Evolutionary conservation across 148 eudicot genomes (phyloP), one percentile per base, ranked within the genome.

Genomic region (Agrostemma githago): DNA sequence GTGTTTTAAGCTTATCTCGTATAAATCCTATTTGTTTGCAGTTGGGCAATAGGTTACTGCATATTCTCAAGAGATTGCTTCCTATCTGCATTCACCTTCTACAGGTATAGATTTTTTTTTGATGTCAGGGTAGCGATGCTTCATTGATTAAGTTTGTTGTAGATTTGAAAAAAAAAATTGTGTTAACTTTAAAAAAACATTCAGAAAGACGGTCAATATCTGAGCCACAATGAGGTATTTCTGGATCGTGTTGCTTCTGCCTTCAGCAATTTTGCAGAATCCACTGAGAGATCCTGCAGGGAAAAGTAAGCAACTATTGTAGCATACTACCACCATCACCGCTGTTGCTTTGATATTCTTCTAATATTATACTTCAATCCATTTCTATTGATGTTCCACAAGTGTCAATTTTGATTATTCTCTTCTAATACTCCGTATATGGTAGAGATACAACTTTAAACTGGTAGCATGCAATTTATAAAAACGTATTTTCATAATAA

Each of bases 141-240:
- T 10, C 15, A 12, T 37, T 17, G 20, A 34, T 62, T 41, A 4
- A 16, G 66, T 67, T 56, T 6, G 48, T 62, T 60, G 8, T 73
- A 48, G 46, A 43, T 69, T 71, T 71, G 40, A 56, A 43, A 54
- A 15, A n/a, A 54, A 15, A n/a, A 17, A 4, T 5, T 63, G 19
- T 62, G 2, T 56, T 48, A 64, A 58, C 43, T 65, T 46, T 41
- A 73, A 79, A 68, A 68, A 70, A 73, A 75, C 6, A 62, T 68
- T 76, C 90, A 94, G 98, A 94, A 94, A 85, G 98, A 94, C 74
- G 93, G 97, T 72, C 93, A 91, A 78, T 88, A 85, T 84, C 79
- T 91, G 66, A 94, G 96, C 83, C 86, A 93, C 82, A 96, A 95
- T 79, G 96, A 90, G 68, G 88, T 86, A 60, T 95, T 95, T 78